Conservation (phyloP, 2,329 filamentous ascomycete species). For the Xylariomycetidae sp. region DNA sequence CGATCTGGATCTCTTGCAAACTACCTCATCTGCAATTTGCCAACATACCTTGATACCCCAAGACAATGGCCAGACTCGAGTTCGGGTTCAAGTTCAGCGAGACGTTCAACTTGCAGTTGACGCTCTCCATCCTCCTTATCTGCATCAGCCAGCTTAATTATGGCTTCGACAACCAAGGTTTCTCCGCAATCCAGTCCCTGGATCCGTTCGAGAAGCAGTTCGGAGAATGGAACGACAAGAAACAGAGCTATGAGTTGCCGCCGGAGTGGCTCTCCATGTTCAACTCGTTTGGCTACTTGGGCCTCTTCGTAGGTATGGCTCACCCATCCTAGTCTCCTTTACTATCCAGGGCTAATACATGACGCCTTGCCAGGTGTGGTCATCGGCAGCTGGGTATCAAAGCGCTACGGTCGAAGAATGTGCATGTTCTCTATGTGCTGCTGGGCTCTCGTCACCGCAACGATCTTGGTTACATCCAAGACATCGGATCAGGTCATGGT, state of each 20-base stretch:
- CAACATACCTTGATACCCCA: too few species aligned
- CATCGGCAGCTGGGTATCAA: background rate
- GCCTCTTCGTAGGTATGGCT: background rate
- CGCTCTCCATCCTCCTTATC: constrained; percentile 1
- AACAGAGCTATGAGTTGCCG: too few species aligned
- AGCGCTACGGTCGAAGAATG: background rate
- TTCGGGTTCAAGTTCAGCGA: too few species aligned
- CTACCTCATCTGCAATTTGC: too few species aligned
- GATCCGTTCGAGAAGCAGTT: constrained; percentile 29
- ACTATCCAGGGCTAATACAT: background rate
- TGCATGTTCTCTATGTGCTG: background rate
- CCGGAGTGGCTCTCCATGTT: background rate
- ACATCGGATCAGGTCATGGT: background rate
- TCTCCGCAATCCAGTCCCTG: constrained; percentile 33
- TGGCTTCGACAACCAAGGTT: constrained; percentile 33
- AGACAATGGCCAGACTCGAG: too few species aligned
- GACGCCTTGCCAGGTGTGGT: background rate
- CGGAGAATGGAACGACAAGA: constrained; percentile 23
- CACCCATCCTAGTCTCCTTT: background rate
- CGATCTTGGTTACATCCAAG: background rate
- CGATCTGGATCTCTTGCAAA: too few species aligned
- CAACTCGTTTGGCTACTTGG: background rate
- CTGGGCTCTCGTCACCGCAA: background rate
- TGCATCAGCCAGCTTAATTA: constrained; percentile 32
- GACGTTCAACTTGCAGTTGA: constrained; percentile 3